phyloP scores from a whole-genome alignment of 140 eudicot genomes.

The Senecio squalidus region DNA sequence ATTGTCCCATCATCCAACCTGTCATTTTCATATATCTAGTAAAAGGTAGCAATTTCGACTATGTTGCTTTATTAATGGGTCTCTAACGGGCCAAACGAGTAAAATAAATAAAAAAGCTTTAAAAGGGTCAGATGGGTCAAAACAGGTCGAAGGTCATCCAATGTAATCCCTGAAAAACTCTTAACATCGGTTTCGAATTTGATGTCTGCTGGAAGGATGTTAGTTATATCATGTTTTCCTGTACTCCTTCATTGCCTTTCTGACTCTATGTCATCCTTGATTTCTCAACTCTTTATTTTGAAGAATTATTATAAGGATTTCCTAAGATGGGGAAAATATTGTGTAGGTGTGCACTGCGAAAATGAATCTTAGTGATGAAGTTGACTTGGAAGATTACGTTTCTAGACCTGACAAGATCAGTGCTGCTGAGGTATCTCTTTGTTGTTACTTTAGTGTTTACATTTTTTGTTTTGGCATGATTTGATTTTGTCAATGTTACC shows the following conservation, averaged over 20 bases:
- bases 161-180: no score
- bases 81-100: no score
- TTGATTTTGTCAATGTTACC: background rate
- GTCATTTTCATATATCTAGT: no score
- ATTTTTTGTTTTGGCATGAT: background rate
- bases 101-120: no score
- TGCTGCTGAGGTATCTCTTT: slow-evolving; percentile 83
- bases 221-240: background rate
- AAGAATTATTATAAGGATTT: background rate
- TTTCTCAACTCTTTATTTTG: background rate
- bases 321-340: background rate
- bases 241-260: background rate
- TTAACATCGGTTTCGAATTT: background rate
- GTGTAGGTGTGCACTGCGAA: slow-evolving; percentile 92
- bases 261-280: background rate
- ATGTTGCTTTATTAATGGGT: no score
- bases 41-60: no score
- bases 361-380: slow-evolving; percentile 91
- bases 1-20: no score
- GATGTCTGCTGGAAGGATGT: background rate
- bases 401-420: slow-evolving; percentile 96
- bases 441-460: background rate
- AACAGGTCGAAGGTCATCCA: no score
- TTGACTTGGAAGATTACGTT: slow-evolving; percentile 94
- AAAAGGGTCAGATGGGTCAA: no score